These are phyloP conservation scores for Meripilus lineatus DNA, from an alignment of 1,284 basidiomycete genomes.

Conservation along the genomic window DNA sequence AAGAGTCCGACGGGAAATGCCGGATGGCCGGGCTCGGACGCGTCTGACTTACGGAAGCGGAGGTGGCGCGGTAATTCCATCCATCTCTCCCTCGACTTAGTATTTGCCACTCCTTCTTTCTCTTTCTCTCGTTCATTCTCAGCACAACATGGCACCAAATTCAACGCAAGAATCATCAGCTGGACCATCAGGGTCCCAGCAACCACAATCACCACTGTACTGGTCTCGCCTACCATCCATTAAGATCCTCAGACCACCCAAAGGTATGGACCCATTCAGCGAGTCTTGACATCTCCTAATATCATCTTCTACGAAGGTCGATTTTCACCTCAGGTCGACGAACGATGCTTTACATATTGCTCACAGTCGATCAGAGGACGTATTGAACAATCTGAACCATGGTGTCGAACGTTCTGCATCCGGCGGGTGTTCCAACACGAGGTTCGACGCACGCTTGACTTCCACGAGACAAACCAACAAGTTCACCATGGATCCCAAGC, in stretches of 20 bases:
- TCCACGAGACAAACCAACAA: conserved; percentile 6
- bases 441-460: conserved; percentile 40
- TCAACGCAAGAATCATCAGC: too few relatives aligned
- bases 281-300: not conserved
- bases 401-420: conserved; percentile 64
- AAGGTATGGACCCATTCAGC: conserved; percentile 15
- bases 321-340: conserved; percentile 56
- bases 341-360: conserved; percentile 72
- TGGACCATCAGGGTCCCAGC: too few relatives aligned
- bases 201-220: conserved; percentile 12
- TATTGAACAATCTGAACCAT: conserved; percentile 47
- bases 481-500: not conserved
- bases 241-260: conserved; percentile 23
- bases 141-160: too few relatives aligned
- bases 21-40: too few relatives aligned
- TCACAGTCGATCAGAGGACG: conserved; percentile 61
- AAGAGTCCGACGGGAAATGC: too few relatives aligned
- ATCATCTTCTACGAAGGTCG: conserved; percentile 40
- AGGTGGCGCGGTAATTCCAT: too few relatives aligned
- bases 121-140: too few relatives aligned
- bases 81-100: not conserved
- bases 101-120: too few relatives aligned
- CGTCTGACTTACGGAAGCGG: too few relatives aligned
- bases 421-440: conserved; percentile 72
- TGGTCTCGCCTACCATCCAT: conserved; percentile 23